A percentile compares a stretch with the other conserved stretches of the same genome.
Evolutionary conservation across 768 basidiomycete species (phyloP).

Genomic region (Pholiota microspora): DNA sequence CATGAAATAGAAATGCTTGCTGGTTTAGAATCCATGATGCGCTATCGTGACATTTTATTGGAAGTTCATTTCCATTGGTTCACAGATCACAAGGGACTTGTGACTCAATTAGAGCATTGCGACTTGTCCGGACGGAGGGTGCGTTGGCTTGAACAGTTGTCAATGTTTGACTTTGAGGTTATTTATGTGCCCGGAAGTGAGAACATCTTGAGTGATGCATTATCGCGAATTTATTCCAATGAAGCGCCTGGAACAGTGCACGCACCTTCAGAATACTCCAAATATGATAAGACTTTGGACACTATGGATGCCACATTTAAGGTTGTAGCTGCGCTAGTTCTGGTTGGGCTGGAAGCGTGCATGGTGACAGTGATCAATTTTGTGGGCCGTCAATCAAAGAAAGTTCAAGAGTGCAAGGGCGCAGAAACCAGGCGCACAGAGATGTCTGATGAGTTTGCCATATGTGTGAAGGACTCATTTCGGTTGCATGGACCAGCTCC

Average conservation of each 20-base stretch:
- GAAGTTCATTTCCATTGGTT: conserved; percentile 25
- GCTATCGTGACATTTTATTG: conserved; percentile 22
- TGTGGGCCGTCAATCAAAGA: neutral
- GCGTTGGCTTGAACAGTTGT: conserved; percentile 29
- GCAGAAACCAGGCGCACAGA: neutral
- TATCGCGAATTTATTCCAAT: conserved; percentile 20
- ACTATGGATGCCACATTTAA: neutral
- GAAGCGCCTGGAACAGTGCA: conserved; percentile 15
- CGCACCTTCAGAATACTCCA: conserved; percentile 15
- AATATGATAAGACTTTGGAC: conserved; percentile 16
- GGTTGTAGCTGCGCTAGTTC: neutral
- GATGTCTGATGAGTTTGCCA: neutral
- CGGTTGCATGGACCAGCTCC: no score
- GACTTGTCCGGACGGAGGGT: conserved; percentile 30
- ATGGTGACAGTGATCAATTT: neutral
- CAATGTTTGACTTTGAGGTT: conserved; percentile 13
- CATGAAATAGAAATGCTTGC: conserved; percentile 35
- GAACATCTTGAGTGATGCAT: conserved; percentile 28
- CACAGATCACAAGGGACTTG: conserved; percentile 26
- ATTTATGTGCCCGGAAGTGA: conserved; percentile 20
- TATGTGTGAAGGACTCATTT: neutral
- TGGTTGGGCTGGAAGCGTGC: conserved; percentile 1
- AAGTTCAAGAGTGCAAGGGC: neutral
- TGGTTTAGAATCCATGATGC: conserved; percentile 27
- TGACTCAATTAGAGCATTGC: conserved; percentile 25